Base-by-base conservation (phyloP, 2,329 filamentous ascomycete species). In the Daldinia sp. region DNA sequence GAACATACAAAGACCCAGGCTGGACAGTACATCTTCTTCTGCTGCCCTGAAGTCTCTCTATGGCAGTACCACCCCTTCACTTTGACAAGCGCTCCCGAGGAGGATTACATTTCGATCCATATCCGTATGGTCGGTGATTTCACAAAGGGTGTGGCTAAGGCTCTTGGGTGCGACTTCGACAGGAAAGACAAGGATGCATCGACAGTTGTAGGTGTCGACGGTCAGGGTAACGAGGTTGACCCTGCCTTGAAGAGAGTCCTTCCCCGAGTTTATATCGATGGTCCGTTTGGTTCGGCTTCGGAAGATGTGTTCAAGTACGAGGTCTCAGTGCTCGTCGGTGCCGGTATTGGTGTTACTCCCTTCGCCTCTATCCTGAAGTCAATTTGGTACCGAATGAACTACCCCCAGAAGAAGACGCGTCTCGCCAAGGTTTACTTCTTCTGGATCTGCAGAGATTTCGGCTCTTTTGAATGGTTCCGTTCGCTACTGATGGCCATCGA, bases 361-460 rank as follows among this genome's bases (percentile, higher is more conserved):
- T 95, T 94, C 81, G 92, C 92, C 12, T 93, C 92, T 0, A 94
- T 95, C 74, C 86, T 95, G 77, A 97, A 97, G 85, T 94, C 91
- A 60, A 95, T 97, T 81, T 97, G 93, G 93, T 97, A 96, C 84
- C 89, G 93, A 56, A 94, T 95, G 90, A 95, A 94, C 85, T 94
- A 93, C 81, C 91, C 92, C 2, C 90, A 93, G 78, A 88, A 90
- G 80, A 92, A 91, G 82, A 94, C 92, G 2, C 86, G 92, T 3
- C 85, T 97, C 48, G 87, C 90, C 76, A 97, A 96, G 80, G 92
- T 97, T 26, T 97, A 96, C 84, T 96, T 96, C 84, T 94, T 96
- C 87, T 96, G 93, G 93, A 90, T 96, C 70, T 95, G 93, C 84
- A 87, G 93, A 80, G 93, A 96, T 80, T 95, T 95, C 76, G 92